These are phyloP conservation scores for Daphne laureola DNA, from an alignment of 441 rosid species.

Conservation along the genomic window DNA sequence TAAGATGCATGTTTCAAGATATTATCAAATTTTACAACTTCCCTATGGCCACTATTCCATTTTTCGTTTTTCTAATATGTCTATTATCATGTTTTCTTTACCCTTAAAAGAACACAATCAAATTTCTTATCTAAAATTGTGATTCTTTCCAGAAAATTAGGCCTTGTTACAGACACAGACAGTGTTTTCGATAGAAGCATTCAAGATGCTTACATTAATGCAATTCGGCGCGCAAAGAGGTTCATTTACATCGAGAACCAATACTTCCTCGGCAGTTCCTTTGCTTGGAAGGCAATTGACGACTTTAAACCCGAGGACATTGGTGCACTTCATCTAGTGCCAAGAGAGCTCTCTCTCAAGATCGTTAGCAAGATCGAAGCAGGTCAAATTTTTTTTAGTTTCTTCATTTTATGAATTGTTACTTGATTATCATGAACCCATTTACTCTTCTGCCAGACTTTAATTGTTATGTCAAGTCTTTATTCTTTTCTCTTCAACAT, in stretches of 20 bases:
- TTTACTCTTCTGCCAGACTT: too few relatives aligned
- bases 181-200: slow-evolving; percentile 26
- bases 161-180: slow-evolving; percentile 21
- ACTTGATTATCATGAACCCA: too few relatives aligned
- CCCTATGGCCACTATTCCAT: too few relatives aligned
- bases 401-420: too few relatives aligned
- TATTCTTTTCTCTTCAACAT: too few relatives aligned
- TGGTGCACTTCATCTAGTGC: slow-evolving; percentile 26
- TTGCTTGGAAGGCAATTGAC: slow-evolving; percentile 20
- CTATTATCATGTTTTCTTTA: too few relatives aligned
- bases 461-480: too few relatives aligned
- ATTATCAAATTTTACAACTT: too few relatives aligned
- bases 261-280: slow-evolving; percentile 33
- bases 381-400: slow-evolving; percentile 6
- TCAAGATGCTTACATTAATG: slow-evolving; percentile 34
- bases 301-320: slow-evolving; percentile 16
- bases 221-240: slow-evolving; percentile 31
- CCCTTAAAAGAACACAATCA: too few relatives aligned
- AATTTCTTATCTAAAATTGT: too few relatives aligned
- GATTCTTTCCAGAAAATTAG: background rate
- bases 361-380: slow-evolving; percentile 38
- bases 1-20: too few relatives aligned
- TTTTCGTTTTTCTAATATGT: too few relatives aligned
- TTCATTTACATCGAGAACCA: slow-evolving; percentile 37
- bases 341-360: slow-evolving; percentile 31